Conservation (phyloP, 768 basidiomycete genomes). For the Leccinum uliginosum region DNA sequence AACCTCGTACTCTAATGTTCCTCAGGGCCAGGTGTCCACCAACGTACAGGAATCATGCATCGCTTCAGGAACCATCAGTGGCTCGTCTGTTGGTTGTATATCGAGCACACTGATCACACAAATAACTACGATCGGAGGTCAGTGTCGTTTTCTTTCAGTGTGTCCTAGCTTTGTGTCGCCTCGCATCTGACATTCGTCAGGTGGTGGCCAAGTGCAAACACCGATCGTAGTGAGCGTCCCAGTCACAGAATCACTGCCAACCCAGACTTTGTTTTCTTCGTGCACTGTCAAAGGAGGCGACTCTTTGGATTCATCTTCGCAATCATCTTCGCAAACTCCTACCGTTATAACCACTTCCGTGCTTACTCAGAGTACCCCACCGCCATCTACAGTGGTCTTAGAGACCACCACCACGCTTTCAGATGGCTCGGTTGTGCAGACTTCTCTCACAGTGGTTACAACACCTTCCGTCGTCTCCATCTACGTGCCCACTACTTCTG, state of each 20-base stretch:
- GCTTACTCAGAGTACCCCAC: constrained; percentile 27
- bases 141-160: constrained; percentile 11
- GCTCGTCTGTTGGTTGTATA: constrained; percentile 27
- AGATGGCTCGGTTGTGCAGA: constrained; percentile 38
- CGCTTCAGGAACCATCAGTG: constrained; percentile 25
- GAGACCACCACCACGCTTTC: constrained; percentile 34
- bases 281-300: constrained; percentile 20
- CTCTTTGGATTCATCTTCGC: constrained; percentile 1
- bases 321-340: constrained; percentile 4
- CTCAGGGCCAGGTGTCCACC: constrained; percentile 31
- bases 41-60: constrained; percentile 30
- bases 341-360: constrained; percentile 20
- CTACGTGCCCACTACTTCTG: constrained; percentile 17
- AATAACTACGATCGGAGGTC: constrained; percentile 34
- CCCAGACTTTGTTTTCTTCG: constrained; percentile 40
- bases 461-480: constrained; percentile 32
- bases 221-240: constrained; percentile 38
- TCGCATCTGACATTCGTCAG: constrained; percentile 13
- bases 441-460: constrained; percentile 35
- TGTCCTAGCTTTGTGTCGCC: background rate
- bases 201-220: constrained; percentile 32
- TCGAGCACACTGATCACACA: constrained; percentile 25
- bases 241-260: constrained; percentile 27
- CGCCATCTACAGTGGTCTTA: constrained; percentile 31
- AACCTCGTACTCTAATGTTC: constrained; percentile 36